These are phyloP conservation scores for Flaveria trinervia DNA, from an alignment of 129 eudicot species.

Conservation along the genomic window DNA sequence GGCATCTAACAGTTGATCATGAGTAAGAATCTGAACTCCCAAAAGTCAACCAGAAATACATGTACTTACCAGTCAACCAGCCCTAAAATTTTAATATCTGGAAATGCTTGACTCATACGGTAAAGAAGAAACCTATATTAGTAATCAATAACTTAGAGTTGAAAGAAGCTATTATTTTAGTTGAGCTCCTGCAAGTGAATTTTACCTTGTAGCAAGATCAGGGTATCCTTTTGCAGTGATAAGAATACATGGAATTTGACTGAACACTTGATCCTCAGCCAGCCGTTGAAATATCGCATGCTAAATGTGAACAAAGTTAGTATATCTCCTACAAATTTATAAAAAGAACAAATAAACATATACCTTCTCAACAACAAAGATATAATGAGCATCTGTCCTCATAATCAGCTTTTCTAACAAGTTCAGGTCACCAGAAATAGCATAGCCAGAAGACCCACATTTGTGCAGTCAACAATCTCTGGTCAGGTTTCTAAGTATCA, in stretches of 20 bases:
- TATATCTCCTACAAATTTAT: conserved; percentile 8
- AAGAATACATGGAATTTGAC: conserved; percentile 91
- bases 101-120: conserved; percentile 69
- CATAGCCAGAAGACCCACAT: conserved; percentile 94
- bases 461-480: conserved; percentile 82
- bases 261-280: conserved; percentile 85
- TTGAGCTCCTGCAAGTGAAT: conserved; percentile 10
- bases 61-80: conserved; percentile 79
- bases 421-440: conserved; percentile 85
- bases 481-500: conserved; percentile 60
- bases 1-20: neutral
- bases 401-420: conserved; percentile 64
- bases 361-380: conserved; percentile 97
- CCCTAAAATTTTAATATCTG: conserved; percentile 64
- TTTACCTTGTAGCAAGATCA: conserved; percentile 94
- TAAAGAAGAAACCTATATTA: conserved; percentile 82
- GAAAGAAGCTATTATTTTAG: conserved; percentile 4
- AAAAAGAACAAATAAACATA: neutral
- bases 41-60: conserved; percentile 1
- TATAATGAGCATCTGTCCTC: conserved; percentile 87
- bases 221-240: conserved; percentile 98
- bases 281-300: conserved; percentile 97
- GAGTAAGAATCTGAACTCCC: neutral
- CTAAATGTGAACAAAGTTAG: conserved; percentile 42
- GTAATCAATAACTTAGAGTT: conserved; percentile 18